Conservation (phyloP, 805 yeast species). For the Saturnispora besseyi region DNA sequence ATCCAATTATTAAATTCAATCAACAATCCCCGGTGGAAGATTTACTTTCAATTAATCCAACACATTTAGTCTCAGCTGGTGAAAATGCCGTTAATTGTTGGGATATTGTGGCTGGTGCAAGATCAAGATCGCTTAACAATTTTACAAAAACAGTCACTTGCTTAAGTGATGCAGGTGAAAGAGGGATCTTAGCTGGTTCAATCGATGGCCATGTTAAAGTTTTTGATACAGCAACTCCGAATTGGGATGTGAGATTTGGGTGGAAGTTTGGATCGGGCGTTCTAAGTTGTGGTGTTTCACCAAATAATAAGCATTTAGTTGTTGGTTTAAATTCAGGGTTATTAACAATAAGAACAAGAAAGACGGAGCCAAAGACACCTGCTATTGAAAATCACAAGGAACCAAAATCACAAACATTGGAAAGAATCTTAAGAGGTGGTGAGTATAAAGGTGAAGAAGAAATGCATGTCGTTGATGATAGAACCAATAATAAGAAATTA, state of each 20-base stretch:
- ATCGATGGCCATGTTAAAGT: constrained; percentile 96
- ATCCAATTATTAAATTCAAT: constrained; percentile 54
- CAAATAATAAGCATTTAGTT: constrained; percentile 78
- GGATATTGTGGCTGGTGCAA: constrained; percentile 79
- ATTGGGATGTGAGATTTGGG: constrained; percentile 88
- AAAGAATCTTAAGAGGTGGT: constrained; percentile 80
- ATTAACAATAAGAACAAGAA: constrained; percentile 79
- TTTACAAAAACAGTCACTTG: constrained; percentile 93
- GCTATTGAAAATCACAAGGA: constrained; percentile 20
- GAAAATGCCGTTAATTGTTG: constrained; percentile 79
- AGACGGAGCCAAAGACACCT: constrained; percentile 47
- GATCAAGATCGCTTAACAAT: constrained; percentile 63
- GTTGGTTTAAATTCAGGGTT: constrained; percentile 89
- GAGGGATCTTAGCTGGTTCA: constrained; percentile 87
- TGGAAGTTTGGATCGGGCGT: constrained; percentile 98
- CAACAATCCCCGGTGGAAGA: constrained; percentile 83
- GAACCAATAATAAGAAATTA: constrained; percentile 48
- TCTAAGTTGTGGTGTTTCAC: constrained; percentile 81
- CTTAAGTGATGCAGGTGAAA: constrained; percentile 60
- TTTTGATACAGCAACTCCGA: constrained; percentile 62
- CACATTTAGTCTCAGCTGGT: constrained; percentile 72
- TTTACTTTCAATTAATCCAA: constrained; percentile 61
- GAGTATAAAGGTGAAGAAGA: constrained; percentile 89
- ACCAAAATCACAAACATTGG: constrained; percentile 42
- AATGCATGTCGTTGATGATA: constrained; percentile 56